Conservation (phyloP, 306 rosid genomes). For the Rosa multiflora region DNA sequence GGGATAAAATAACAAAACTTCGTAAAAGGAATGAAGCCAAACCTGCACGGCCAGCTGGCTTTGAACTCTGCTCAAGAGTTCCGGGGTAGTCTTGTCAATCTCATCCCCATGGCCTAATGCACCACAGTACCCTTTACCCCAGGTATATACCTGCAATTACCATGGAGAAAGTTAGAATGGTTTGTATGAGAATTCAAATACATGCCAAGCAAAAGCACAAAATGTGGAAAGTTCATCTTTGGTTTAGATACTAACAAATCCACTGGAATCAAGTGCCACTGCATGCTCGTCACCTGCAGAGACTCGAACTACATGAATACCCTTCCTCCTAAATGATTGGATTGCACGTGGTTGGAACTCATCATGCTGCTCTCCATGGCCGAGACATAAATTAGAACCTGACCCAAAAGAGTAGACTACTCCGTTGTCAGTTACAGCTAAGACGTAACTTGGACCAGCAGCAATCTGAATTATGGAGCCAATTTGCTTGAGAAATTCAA, state of each 20-base stretch:
- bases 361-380: slow-evolving; percentile 88
- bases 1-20: background rate
- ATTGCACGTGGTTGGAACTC: slow-evolving; percentile 78
- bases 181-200: background rate
- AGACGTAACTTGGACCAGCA: slow-evolving; percentile 79
- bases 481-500: slow-evolving; percentile 52
- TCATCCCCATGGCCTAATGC: slow-evolving; percentile 97
- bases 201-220: slow-evolving; percentile 16
- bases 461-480: slow-evolving; percentile 70
- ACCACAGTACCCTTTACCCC: slow-evolving; percentile 98
- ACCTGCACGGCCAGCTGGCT: slow-evolving; percentile 84
- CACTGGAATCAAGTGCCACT: slow-evolving; percentile 88
- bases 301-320: slow-evolving; percentile 71
- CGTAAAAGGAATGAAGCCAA: slow-evolving; percentile 6
- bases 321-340: slow-evolving; percentile 67
- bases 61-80: slow-evolving; percentile 54
- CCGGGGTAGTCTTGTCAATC: slow-evolving; percentile 84
- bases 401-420: slow-evolving; percentile 77
- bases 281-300: slow-evolving; percentile 97
- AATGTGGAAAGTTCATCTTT: background rate
- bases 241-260: slow-evolving; percentile 60
- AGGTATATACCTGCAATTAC: slow-evolving; percentile 67
- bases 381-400: slow-evolving; percentile 92
- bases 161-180: slow-evolving; percentile 18
- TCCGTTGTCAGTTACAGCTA: slow-evolving; percentile 69